Base-by-base conservation (phyloP, 1,284 basidiomycete species). In the Phellopilus nigrolimitatus region DNA sequence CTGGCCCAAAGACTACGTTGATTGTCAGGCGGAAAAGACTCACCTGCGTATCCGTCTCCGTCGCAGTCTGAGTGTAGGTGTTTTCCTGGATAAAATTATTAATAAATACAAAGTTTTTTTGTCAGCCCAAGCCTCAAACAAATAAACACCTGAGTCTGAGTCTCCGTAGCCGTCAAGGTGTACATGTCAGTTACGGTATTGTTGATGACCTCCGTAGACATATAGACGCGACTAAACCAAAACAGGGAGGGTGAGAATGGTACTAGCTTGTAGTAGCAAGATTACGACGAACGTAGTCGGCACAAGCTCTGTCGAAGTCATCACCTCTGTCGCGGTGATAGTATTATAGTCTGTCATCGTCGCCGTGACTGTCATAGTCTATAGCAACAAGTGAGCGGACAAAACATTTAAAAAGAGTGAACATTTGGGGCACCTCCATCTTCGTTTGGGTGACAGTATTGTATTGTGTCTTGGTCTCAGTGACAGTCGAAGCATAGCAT, bases 181-280 rank as follows among this genome's bases (percentile, higher is more conserved):
- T 82, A 75, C 57, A 79, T 73, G 51, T 75, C 34, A 15, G 68
- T 73, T 65, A 74, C 65, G 52, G 81, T 83, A 48, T 71, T 66
- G 68, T 84, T 78, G 58, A 81, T 72, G 61, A 76, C 68, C 64
- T 83, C 75, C 17, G 82, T 84, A 9, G 81, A 83, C 17, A 81
- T 72, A 73, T 74, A 83, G 40, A 82, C 71, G 41, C 74, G 72
- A 15, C 50, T 52, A 19, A n/a, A n/a, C n/a, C 19, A 43, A 41
- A 40, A 36, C 12, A 37, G 19, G 2, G 12, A 17, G 19, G n/a
- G n/a, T 7, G 34, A 15, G 7, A 37, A 37, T 13, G 1, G 15
- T n/a, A 30, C 28, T 30, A 8, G 15, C 2, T 17, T 37, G 15
- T 7, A 30, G 12, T 3, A 15, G 34, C 10, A 28, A 46, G 31